Evolutionary conservation across 1,139 yeast species (phyloP), one percentile per base, ranked within the genome.

Genomic region (Ashbya aceris): DNA sequence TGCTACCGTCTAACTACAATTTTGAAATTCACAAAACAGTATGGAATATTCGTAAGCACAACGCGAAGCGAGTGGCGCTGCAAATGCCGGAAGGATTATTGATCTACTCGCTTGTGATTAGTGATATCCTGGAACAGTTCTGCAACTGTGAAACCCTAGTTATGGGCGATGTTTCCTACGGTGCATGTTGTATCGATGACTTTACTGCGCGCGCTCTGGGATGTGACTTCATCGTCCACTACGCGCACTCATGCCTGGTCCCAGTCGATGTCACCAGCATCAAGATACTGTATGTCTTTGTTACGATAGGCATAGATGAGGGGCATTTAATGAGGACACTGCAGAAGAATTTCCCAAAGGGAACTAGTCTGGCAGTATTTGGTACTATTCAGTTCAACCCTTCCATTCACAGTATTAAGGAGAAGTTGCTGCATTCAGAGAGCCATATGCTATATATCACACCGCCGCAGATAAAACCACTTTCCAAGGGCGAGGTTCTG

Each of bases 141-240:
- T 87, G 96, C 58, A 66, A 68, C 6, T 91, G 83, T 40, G 96
- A 89, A 56, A 84, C 91, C 0, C 71, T 93, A 1, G 94, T 91
- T 4, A 93, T 91, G 98, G 99, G 99, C 2, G 99, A 91, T 62
- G 98, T 91, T 1, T 86, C 96, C 0, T 91, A 91, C 56, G 99
- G 99, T 29, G 99, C 99, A 0, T 91, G 99, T 60, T 91, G 99
- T 64, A 87, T 91, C 41, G 99, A 91, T 60, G 99, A 91, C 60
- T 91, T 73, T 58, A 89, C 98, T 0, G 98, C 99, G 3, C 69
- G 89, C 46, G 80, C 97, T 0, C 66, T 91, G 36, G 95, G 84
- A 42, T 93, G 98, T 64, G 99, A 91, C 60, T 83, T 89, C 53
- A 79, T 91, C 45, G 87, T 91, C 9, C 99, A 93, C 64, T 91